These are phyloP conservation scores for Ceratonia siliqua DNA, from an alignment of 306 rosid genomes.

Conservation along the genomic window DNA sequence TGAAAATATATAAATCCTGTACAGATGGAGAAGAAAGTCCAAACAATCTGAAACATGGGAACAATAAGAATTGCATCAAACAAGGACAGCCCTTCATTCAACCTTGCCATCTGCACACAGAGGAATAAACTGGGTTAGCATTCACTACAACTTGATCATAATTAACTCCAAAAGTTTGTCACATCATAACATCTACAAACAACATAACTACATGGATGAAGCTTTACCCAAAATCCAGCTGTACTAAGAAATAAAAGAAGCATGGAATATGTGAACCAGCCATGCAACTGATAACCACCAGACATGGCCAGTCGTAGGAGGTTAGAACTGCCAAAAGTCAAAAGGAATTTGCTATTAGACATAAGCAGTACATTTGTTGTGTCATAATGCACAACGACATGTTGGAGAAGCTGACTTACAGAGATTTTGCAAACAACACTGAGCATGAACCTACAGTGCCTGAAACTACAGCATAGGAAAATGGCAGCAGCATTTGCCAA, in stretches of 20 bases:
- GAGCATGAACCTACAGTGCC: constrained; percentile 99
- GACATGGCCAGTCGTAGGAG: constrained; percentile 89
- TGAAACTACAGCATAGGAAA: constrained; percentile 95
- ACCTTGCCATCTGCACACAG: constrained; percentile 92
- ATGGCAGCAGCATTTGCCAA: constrained; percentile 90
- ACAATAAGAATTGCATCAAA: constrained; percentile 98
- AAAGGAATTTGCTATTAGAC: constrained; percentile 32
- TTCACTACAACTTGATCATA: background rate
- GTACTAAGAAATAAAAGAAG: constrained; percentile 94
- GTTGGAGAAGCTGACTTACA: constrained; percentile 62
- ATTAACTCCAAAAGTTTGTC: constrained; percentile 13
- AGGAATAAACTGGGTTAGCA: constrained; percentile 18
- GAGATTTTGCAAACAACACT: constrained; percentile 96
- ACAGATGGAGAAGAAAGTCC: constrained; percentile 98
- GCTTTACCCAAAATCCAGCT: constrained; percentile 97
- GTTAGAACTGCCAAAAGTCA: constrained; percentile 67
- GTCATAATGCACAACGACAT: constrained; percentile 23
- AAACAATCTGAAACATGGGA: constrained; percentile 97
- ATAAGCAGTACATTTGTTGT: constrained; percentile 4
- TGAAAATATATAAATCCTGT: constrained; percentile 95
- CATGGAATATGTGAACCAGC: constrained; percentile 96
- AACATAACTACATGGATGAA: constrained; percentile 18
- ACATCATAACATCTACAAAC: background rate
- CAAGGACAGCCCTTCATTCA: constrained; percentile 93
- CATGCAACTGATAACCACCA: constrained; percentile 79